These are phyloP conservation scores for Aaosphaeria pasadenensis DNA, from an alignment of 2,329 filamentous ascomycete genomes.

Conservation along the genomic window DNA sequence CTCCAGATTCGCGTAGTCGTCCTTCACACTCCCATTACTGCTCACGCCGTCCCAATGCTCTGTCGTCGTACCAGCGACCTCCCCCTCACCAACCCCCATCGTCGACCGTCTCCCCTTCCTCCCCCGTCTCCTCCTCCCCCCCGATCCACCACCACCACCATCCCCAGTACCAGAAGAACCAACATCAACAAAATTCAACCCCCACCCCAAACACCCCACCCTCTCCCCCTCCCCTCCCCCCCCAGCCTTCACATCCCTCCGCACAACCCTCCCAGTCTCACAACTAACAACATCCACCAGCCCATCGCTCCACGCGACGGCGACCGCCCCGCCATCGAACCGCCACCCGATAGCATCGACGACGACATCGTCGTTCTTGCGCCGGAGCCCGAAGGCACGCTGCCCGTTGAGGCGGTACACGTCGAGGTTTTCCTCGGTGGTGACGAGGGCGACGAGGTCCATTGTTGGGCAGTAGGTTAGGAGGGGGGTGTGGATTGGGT, in stretches of 20 bases:
- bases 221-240: slow-evolving; percentile 1
- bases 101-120: slow-evolving; percentile 15
- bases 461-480: slow-evolving; percentile 79
- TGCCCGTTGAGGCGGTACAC: slow-evolving; percentile 80
- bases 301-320: slow-evolving; percentile 80
- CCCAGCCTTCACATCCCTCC: slow-evolving; percentile 48
- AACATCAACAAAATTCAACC: slow-evolving; percentile 53
- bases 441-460: slow-evolving; percentile 75
- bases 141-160: too few species aligned
- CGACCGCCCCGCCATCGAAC: slow-evolving; percentile 65
- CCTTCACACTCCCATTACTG: slow-evolving; percentile 13
- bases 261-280: slow-evolving; percentile 77
- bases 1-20: slow-evolving; percentile 30
- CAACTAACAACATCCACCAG: slow-evolving; percentile 72
- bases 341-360: slow-evolving; percentile 46
- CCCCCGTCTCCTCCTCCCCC: slow-evolving; percentile 38
- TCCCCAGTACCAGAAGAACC: slow-evolving; percentile 13
- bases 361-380: slow-evolving; percentile 31
- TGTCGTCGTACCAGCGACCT: slow-evolving; percentile 11
- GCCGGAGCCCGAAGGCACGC: slow-evolving; percentile 55
- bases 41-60: slow-evolving; percentile 27
- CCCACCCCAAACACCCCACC: slow-evolving; percentile 53
- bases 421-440: slow-evolving; percentile 65
- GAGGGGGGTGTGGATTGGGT: slow-evolving; percentile 54
- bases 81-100: slow-evolving; percentile 15